These are phyloP conservation scores for Ophiostoma triangulosporum DNA, from an alignment of 2,329 filamentous ascomycete species.

Conservation along the genomic window DNA sequence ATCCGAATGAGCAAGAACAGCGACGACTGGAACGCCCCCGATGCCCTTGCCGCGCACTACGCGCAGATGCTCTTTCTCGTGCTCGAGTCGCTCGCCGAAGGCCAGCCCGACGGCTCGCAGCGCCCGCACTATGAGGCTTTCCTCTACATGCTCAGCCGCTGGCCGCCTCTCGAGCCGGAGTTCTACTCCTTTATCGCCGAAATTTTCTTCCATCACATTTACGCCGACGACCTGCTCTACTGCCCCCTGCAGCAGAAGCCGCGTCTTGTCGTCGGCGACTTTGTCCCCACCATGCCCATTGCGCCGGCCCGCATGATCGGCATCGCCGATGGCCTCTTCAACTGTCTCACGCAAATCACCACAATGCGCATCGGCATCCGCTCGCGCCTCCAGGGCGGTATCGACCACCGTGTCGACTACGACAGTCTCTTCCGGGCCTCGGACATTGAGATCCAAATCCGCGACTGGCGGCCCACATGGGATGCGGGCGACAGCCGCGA, in stretches of 20 bases:
- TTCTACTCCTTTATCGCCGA: conserved; percentile 54
- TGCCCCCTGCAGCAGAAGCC: conserved; percentile 25
- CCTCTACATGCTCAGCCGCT: conserved; percentile 52
- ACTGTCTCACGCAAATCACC: conserved; percentile 66
- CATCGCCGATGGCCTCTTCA: conserved; percentile 69
- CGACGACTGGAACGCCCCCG: conserved; percentile 21
- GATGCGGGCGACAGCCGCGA: conserved; percentile 43
- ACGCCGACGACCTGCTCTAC: conserved; percentile 47
- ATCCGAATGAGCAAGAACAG: conserved; percentile 23
- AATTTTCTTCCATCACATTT: conserved; percentile 76
- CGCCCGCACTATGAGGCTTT: conserved; percentile 68
- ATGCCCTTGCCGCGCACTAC: conserved; percentile 30
- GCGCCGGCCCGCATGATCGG: conserved; percentile 53
- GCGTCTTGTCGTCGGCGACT: conserved; percentile 30
- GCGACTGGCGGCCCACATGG: conserved; percentile 58
- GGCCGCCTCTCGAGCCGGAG: conserved; percentile 47
- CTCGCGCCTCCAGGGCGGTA: conserved; percentile 44
- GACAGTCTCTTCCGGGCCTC: conserved; percentile 57
- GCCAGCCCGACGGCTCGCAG: conserved; percentile 52
- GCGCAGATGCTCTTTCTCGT: conserved; percentile 51
- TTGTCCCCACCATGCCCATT: conserved; percentile 28
- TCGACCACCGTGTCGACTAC: conserved; percentile 61
- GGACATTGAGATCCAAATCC: conserved; percentile 61
- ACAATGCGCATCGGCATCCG: conserved; percentile 63
- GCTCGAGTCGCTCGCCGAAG: conserved; percentile 43